Base-by-base conservation (phyloP, 176 grass and related monocot species). In the Raddia guianensis region DNA sequence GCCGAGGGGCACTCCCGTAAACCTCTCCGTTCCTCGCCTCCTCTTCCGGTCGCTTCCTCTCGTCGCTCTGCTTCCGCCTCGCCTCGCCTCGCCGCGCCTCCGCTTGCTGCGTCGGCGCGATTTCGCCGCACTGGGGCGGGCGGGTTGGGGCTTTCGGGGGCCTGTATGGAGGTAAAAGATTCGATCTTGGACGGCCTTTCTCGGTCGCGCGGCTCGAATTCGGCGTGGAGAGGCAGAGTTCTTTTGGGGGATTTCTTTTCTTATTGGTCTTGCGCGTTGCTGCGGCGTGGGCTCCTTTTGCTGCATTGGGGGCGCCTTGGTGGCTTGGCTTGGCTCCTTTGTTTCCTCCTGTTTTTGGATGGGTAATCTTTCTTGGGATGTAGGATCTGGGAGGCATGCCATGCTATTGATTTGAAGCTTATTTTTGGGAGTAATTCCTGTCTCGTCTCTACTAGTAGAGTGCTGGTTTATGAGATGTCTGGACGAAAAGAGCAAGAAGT, bases 1-100 rank as follows among this genome's bases (percentile, higher is more conserved):
- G 83, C 75, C 7, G 12, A 66, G 75, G 68, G 83, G 76, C 12
- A 64, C 2, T 11, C 6, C 14, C 49, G 83, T 66, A n/a, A 27
- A 60, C 21, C 21, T 55, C 57, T 40, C 37, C 4, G 65, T 52
- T 52, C 5, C 57, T 3, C 0, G 0, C 51, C 12, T 19, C 13
- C 14, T 10, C 13, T 20, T 15, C 34, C 48, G 49, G 49, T 33
- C 5, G 60, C 70, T 12, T 65, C 70, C 59, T 8, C 12, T 9
- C 56, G 56, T 11, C 8, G 57, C 10, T 21, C 57, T 9, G 56
- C 56, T 59, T 59, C 19, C 57, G 57, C 19, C 3, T 59, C 54
- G 2, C 18, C 50, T 49, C 49, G 12, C 12, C 49, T 53, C 67
- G 6, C 7, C 8, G 5, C 59, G 49, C 12, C 81, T 4, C n/a